Base-by-base conservation (phyloP, 2,329 filamentous ascomycete species). In the Calcarisporium arbuscula region DNA sequence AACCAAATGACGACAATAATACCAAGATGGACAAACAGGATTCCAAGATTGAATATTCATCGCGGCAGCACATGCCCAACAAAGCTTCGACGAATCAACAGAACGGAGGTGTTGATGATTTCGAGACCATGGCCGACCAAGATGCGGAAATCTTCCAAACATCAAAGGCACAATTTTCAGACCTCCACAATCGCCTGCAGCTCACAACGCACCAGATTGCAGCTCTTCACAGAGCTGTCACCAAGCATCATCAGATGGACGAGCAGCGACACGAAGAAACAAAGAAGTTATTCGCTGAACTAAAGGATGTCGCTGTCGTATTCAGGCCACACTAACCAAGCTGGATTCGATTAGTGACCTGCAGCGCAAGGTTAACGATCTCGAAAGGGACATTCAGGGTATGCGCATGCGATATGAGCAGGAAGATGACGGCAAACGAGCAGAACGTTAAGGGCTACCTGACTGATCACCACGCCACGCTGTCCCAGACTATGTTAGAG, bases 151-250 rank as follows among this genome's bases (percentile, higher is more conserved):
- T 53, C 20, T 70, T 72, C 51, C 59, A 62, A 16, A 67, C 62
- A 28, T 71, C 70, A 44, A 62, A 62, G 46, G 62, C 64, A 10
- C 87, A 95, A 58, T 90, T 95, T 54, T 71, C 73, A 21, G 89
- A 95, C 54, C 71, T 96, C 11, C 83, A 94, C 66, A 83, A 83
- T 64, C 83, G 88, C 20, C 66, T 96, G 14, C 86, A 89, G 57
- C 70, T 67, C 47, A 68, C 86, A 39, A 78, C 77, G 57, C 80
- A 86, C 59, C 79, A 83, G 50, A 63, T 87, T 27, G 68, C 70
- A 15, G 72, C 70, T 46, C 66, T 86, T 37, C 78, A 77, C 57
- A 70, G 69, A 27, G 62, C 76, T 36, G 58, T 82, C 26, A 64
- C 70, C 9, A 57, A 65, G 25, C 59, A 74, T 36, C 61, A 69